Evolutionary conservation across 805 yeast species (phyloP), one percentile per base, ranked within the genome.

Genomic region (Yamadazyma takamatsuzukensis): DNA sequence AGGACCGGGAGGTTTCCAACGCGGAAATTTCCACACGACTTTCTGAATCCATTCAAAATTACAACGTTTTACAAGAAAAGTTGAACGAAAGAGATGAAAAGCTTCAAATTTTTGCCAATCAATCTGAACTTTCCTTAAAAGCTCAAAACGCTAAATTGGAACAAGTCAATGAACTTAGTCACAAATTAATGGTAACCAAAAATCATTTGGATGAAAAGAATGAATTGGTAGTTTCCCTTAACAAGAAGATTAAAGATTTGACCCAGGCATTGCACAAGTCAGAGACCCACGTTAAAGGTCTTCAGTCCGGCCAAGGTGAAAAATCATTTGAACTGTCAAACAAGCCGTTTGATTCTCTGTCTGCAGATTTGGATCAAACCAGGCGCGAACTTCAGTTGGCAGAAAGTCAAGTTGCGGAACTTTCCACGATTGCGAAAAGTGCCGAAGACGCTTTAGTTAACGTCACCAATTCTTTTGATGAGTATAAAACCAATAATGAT

Each of bases 371-470:
- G 4, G 41, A 42, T 15, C 47, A 40, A 30, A 34, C 37, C 15
- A 36, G 28, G 24, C 38, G 36, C 27, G 85, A 80, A 34, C 65
- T 82, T 34, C 72, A 68, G 15, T 60, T 72, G 11, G 75, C 85
- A 1, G 73, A 74, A 42, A 62, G 71, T n/a, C 77, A 72, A 45
- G 69, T 74, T 7, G 67, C 67, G n/a, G 79, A 81, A 43, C 74
- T 80, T 50, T 74, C 78, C 36, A 63, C 61, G n/a, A 68, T 85
- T 25, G 78, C 88, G 0, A 57, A 59, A 32, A 76, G 83, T 10
- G 76, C 86, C 3, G 94, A 85, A 48, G 74, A 72, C 32, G 77
- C 88, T 4, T 62, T 85, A 23, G 56, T 61, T 23, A 64, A 69
- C 28, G 61, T 84, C 38, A 77, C 74, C 18, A 59, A 61, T 14